A percentile compares a stretch with the other conserved stretches of the same genome.
Conservation (phyloP, 176 grass and related monocot genomes). For the Bothriochloa decipiens region DNA sequence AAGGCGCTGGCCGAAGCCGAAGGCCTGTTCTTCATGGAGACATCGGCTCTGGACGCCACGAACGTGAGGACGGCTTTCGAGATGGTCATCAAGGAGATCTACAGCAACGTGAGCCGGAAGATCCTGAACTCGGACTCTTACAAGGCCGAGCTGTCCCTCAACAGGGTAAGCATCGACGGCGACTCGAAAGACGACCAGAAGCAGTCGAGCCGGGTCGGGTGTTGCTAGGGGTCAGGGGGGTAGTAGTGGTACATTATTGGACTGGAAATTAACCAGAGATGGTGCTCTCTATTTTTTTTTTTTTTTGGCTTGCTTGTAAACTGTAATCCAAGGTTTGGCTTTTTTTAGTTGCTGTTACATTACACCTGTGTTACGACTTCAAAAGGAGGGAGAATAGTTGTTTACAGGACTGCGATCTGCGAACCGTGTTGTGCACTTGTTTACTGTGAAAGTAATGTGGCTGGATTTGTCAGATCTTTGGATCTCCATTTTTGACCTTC, state of each 20-base stretch:
- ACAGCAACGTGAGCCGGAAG: constrained; percentile 82
- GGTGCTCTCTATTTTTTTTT: background rate
- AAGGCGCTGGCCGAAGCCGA: constrained; percentile 77
- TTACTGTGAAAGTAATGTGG: background rate
- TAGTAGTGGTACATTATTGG: constrained; percentile 35
- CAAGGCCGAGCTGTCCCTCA: constrained; percentile 75
- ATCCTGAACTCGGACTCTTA: constrained; percentile 77
- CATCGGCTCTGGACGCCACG: constrained; percentile 76
- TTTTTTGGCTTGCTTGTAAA: constrained; percentile 44
- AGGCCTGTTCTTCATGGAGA: constrained; percentile 94
- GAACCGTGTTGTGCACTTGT: background rate
- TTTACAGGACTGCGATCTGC: background rate
- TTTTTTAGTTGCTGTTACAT: constrained; percentile 30
- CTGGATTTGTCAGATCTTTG: background rate
- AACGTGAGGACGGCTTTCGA: constrained; percentile 84
- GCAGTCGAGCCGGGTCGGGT: constrained; percentile 57
- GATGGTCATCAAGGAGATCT: constrained; percentile 82
- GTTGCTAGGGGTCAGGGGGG: constrained; percentile 49
- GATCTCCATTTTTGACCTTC: background rate
- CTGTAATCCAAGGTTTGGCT: constrained; percentile 34
- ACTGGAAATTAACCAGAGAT: constrained; percentile 35
- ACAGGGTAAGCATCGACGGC: constrained; percentile 78
- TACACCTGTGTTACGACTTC: constrained; percentile 36
- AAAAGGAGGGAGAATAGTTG: constrained; percentile 22
- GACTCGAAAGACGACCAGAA: constrained; percentile 58